A percentile compares a stretch with the other conserved stretches of the same genome.
phyloP scores from a whole-genome alignment of 106 monocot species.

The Narthecium ossifragum region DNA sequence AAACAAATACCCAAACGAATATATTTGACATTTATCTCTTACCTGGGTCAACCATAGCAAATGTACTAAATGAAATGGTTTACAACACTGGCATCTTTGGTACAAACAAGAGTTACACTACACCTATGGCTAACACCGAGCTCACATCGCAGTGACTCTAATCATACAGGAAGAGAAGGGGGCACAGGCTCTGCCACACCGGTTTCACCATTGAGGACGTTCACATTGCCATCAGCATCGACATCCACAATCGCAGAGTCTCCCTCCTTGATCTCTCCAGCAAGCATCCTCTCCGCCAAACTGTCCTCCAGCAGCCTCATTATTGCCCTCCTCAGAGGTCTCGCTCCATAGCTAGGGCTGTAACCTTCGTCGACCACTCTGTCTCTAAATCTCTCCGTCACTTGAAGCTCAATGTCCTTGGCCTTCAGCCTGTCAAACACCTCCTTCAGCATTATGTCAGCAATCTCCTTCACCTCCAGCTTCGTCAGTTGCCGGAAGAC shows the following conservation, averaged over 20 bases:
- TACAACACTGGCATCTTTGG: too few relatives aligned
- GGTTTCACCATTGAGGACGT: conserved; percentile 31
- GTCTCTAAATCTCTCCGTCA: conserved; percentile 58
- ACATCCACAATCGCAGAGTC: conserved; percentile 44
- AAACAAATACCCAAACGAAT: too few relatives aligned
- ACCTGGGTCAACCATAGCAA: too few relatives aligned
- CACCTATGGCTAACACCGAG: too few relatives aligned
- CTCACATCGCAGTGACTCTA: too few relatives aligned
- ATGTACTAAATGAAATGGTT: too few relatives aligned
- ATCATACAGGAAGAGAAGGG: conserved; percentile 24
- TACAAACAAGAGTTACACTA: too few relatives aligned
- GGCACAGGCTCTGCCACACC: conserved; percentile 16
- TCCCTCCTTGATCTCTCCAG: conserved; percentile 42
- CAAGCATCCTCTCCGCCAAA: conserved; percentile 20
- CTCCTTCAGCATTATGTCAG: conserved; percentile 75
- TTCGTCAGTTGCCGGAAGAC: conserved; percentile 76
- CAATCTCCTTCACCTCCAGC: conserved; percentile 69
- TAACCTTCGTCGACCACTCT: conserved; percentile 71
- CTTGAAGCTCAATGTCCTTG: conserved; percentile 59
- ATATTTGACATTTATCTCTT: too few relatives aligned
- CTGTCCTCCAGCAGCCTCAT: conserved; percentile 45
- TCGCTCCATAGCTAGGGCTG: conserved; percentile 52
- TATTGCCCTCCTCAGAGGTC: too few relatives aligned
- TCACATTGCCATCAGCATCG: conserved; percentile 34
- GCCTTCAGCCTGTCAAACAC: conserved; percentile 48